phyloP scores from a whole-genome alignment of 2,329 filamentous ascomycete species.

The Ciborinia camelliae region DNA sequence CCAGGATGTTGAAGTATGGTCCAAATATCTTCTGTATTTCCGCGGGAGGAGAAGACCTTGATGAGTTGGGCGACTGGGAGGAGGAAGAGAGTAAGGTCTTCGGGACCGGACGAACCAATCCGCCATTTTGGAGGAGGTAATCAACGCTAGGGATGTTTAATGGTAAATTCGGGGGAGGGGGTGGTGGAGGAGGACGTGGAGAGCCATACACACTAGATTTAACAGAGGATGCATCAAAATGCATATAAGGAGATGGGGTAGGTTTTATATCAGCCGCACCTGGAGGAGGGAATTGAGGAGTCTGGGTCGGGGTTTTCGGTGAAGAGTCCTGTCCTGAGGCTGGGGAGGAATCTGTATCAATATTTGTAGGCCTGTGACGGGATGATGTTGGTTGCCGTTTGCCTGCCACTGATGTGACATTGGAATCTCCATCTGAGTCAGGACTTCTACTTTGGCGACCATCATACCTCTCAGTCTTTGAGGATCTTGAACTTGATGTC shows the following conservation, averaged over 20 bases:
- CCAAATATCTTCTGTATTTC: conserved; percentile 74
- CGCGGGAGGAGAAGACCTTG: conserved; percentile 37
- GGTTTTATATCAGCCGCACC: conserved; percentile 31
- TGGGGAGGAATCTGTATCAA: conserved; percentile 42
- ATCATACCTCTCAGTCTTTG: conserved; percentile 35
- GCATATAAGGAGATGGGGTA: conserved; percentile 36
- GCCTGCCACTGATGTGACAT: conserved; percentile 42
- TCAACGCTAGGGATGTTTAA: conserved; percentile 79
- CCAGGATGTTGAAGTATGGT: conserved; percentile 76
- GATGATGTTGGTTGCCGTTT: conserved; percentile 42
- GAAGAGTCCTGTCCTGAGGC: conserved; percentile 53
- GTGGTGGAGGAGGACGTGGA: conserved; percentile 65
- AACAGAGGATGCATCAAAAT: conserved; percentile 38
- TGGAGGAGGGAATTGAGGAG: conserved; percentile 45
- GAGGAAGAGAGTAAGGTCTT: conserved; percentile 63
- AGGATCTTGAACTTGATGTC: conserved; percentile 33
- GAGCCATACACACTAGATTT: conserved; percentile 34
- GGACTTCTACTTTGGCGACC: conserved; percentile 31
- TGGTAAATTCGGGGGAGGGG: conserved; percentile 55
- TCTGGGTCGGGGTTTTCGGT: conserved; percentile 58
- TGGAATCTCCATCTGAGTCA: conserved; percentile 35
- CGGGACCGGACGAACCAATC: conserved; percentile 67
- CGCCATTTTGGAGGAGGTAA: conserved; percentile 87
- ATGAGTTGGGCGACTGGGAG: conserved; percentile 51
- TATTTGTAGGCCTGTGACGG: conserved; percentile 23